Base-by-base conservation (phyloP, 2,329 filamentous ascomycete genomes). In the Epichloe typhina region DNA sequence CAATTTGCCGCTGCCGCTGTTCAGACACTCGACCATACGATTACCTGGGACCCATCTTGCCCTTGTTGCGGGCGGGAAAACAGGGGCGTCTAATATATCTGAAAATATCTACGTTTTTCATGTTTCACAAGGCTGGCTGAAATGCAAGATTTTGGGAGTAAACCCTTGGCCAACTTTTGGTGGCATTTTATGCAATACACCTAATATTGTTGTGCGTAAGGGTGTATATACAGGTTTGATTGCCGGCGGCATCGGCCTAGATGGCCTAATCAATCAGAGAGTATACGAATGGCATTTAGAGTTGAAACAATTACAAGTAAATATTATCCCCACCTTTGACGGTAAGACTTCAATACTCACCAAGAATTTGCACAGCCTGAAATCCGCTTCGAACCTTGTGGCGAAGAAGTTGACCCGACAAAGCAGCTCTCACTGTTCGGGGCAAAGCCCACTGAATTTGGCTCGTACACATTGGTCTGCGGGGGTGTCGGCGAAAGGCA, bases 1-100 rank as follows among this genome's bases (percentile, higher is more conserved):
- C 52, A 75, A 79, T 58, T 71, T 95, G n/a, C 83, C 84, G 0
- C 59, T 71, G n/a, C 76, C 84, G 9, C 72, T 89, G 23, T 95
- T 86, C 66, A 76, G 91, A 48, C 91, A 96, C 61, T 79, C 79
- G 52, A 76, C 83, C 33, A 71, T 80, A 12, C 66, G 67, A 31
- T 59, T 83, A 1, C 69, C 68, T 0, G 53, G 59, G 39, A 78
- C 79, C 4, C 72, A 63, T 52, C 66, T 71, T 49, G 73, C 76
- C 1, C 68, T 89, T 17, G 63, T 86, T 2, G 69, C 79, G 49
- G 83, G 84, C 17, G 84, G 84, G 0, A 84, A 78, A 62, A 72
- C 68, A 1, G 73, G 70, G 2, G 63, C 70, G 11, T 71, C 70
- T 1, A 61, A 62, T 1, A 64, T 79, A 4, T 75, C 77, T n/a